Conservation (phyloP, 1,139 yeast species). For the Taphrina pruni region DNA sequence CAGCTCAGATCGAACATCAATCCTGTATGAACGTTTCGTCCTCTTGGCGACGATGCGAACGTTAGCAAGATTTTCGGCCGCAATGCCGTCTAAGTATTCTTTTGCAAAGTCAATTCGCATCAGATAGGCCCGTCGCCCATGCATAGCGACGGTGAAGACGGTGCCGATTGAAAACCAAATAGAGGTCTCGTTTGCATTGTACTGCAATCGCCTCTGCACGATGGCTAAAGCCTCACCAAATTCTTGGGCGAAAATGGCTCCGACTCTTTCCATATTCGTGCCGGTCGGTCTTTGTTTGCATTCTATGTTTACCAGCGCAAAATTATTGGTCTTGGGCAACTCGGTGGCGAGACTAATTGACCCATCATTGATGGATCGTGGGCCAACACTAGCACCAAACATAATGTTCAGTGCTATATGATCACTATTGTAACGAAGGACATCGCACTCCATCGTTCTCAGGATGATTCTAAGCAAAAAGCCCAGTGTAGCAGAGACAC, state of each 20-base stretch:
- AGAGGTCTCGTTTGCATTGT: not conserved
- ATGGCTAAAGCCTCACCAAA: not conserved
- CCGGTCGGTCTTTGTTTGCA: not conserved
- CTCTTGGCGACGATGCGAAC: not conserved
- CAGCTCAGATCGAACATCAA: not conserved
- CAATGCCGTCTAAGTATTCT: not conserved
- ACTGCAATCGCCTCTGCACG: not conserved
- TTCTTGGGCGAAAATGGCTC: not conserved
- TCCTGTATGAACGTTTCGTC: not conserved
- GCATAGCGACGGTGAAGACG: not conserved
- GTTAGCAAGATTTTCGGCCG: not conserved
- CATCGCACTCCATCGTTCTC: no score
- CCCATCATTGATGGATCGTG: not conserved
- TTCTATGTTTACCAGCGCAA: not conserved
- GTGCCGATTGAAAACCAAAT: not conserved
- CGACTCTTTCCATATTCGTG: not conserved
- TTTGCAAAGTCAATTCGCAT: not conserved
- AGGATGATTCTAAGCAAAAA: no score
- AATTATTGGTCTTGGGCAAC: not conserved
- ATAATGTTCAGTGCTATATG: no score
- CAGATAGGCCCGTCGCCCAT: not conserved
- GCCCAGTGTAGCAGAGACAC: no score
- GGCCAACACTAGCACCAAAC: not conserved
- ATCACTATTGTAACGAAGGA: no score
- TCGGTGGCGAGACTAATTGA: not conserved